Percentiles rank a stretch among this genome's conserved stretches.
These are phyloP conservation scores for Eucalyptus rudis DNA, from an alignment of 345 rosid species.

Conservation along the genomic window DNA sequence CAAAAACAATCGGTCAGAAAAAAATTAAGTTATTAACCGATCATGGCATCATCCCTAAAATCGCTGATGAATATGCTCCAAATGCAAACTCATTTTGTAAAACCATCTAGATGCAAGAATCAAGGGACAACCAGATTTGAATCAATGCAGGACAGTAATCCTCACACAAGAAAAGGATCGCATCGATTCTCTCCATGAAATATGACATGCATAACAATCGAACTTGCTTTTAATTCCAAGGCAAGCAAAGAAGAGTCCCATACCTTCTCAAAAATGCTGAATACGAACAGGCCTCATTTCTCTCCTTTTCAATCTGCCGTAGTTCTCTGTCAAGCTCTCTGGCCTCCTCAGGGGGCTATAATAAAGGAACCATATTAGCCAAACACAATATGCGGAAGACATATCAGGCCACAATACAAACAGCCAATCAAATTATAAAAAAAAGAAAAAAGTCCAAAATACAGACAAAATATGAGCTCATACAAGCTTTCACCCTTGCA, in stretches of 20 bases:
- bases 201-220: neutral
- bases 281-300: conserved; percentile 87
- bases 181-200: neutral
- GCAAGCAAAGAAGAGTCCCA: neutral
- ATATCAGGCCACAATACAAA: neutral
- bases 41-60: neutral
- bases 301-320: conserved; percentile 78
- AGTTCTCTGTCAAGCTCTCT: conserved; percentile 91
- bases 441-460: neutral
- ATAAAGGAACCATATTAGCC: neutral
- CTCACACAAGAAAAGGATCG: neutral
- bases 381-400: neutral
- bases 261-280: conserved; percentile 94
- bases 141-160: neutral
- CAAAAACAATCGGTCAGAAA: neutral
- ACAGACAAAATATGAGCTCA: neutral
- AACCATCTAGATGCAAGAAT: neutral
- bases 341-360: conserved; percentile 91
- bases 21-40: neutral
- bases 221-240: neutral
- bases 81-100: neutral
- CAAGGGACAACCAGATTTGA: neutral
- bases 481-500: conserved; percentile 41
- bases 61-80: neutral
- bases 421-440: neutral